Conservation (phyloP, 1,284 basidiomycete species). For the Caloboletus firmus region DNA sequence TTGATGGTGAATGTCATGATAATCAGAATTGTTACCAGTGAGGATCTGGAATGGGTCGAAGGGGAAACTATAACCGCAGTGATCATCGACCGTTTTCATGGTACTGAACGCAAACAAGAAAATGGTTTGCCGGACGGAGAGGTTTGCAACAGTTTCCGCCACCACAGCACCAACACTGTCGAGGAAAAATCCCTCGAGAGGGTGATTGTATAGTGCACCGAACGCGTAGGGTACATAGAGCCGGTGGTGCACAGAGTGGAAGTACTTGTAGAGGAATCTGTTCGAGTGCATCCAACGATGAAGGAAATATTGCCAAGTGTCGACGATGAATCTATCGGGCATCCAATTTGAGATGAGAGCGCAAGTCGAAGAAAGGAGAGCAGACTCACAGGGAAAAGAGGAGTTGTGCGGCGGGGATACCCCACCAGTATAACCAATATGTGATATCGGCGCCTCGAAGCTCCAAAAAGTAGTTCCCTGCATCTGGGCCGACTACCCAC, state of each 20-base stretch:
- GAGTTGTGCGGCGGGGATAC: constrained; percentile 76
- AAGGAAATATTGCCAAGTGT: constrained; percentile 98
- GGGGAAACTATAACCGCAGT: constrained; percentile 90
- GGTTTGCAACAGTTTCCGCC: constrained; percentile 68
- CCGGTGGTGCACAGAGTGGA: constrained; percentile 95
- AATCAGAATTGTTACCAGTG: constrained; percentile 93
- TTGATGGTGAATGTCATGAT: constrained; percentile 98
- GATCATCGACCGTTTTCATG: constrained; percentile 96
- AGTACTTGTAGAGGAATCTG: constrained; percentile 86
- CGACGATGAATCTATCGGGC: constrained; percentile 79
- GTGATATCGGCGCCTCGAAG: constrained; percentile 53
- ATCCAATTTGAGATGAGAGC: background rate
- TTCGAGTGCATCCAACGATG: constrained; percentile 93
- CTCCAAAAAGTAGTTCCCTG: constrained; percentile 36
- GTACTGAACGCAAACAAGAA: constrained; percentile 84
- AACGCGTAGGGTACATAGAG: constrained; percentile 98
- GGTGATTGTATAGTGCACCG: constrained; percentile 97
- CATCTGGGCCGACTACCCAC: constrained; percentile 41
- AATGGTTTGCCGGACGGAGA: constrained; percentile 84
- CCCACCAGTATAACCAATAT: constrained; percentile 93
- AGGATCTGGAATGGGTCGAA: constrained; percentile 89
- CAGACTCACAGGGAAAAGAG: constrained; percentile 81
- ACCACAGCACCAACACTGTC: constrained; percentile 84
- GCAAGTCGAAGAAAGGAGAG: background rate
- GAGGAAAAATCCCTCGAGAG: constrained; percentile 89